Percentiles rank a stretch among this genome's conserved stretches.
Evolutionary conservation across 108 stramenopile species (phyloP).

Genomic region (Cyclotella baltica): DNA sequence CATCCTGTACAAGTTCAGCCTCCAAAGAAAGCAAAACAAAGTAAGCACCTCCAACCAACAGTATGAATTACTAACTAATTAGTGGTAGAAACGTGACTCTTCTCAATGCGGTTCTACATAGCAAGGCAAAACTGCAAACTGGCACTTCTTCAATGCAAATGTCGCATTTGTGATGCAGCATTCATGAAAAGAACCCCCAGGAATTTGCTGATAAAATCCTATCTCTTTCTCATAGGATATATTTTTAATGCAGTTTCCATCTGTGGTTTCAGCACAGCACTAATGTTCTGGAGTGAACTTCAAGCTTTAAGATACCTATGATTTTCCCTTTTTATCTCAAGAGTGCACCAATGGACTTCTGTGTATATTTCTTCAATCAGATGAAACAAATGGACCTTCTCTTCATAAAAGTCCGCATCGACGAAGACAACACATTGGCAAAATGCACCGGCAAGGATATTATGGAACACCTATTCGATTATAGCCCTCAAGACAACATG

Average conservation of each 20-base stretch:
- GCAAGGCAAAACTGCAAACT: not conserved
- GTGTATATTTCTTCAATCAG: conserved; percentile 6
- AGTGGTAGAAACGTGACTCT: not conserved
- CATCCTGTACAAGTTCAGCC: not conserved
- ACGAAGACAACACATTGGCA: conserved; percentile 13
- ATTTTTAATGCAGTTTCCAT: conserved; percentile 19
- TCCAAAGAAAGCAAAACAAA: not conserved
- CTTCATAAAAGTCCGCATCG: not conserved
- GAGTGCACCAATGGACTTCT: conserved; percentile 20
- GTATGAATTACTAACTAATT: not conserved
- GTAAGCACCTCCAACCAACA: not conserved
- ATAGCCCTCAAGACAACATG: conserved; percentile 17
- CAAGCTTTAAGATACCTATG: conserved; percentile 2
- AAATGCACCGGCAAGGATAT: not conserved
- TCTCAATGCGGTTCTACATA: not conserved
- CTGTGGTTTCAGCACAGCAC: not conserved
- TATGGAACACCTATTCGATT: not conserved
- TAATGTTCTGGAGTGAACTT: conserved; percentile 8
- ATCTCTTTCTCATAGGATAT: not conserved
- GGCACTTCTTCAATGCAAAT: conserved; percentile 4
- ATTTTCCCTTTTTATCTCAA: conserved; percentile 6
- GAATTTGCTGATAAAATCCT: not conserved
- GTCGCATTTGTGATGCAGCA: conserved; percentile 14
- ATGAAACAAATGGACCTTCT: not conserved
- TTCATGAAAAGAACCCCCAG: not conserved